phyloP scores from a whole-genome alignment of 805 yeast genomes.

The Nakazawaea pomicola region DNA sequence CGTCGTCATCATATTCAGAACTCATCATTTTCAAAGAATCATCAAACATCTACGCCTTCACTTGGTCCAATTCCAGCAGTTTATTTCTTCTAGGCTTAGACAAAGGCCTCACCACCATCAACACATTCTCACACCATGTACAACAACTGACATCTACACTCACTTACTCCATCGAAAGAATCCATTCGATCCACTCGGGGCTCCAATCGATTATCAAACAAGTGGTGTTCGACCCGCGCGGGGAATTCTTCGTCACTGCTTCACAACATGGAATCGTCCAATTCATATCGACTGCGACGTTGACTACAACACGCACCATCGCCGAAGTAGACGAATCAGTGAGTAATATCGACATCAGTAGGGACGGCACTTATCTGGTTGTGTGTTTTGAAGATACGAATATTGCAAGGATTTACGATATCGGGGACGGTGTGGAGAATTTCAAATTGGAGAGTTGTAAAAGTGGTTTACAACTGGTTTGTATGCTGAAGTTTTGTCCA shows the following conservation, averaged over 20 bases:
- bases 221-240: slow-evolving; percentile 33
- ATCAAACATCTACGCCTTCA: slow-evolving; percentile 32
- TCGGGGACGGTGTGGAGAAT: slow-evolving; percentile 27
- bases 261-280: slow-evolving; percentile 43
- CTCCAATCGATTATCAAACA: slow-evolving; percentile 33
- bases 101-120: slow-evolving; percentile 29
- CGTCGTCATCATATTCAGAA: slow-evolving; percentile 26
- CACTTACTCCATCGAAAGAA: slow-evolving; percentile 5
- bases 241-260: slow-evolving; percentile 35
- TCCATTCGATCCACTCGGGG: slow-evolving; percentile 7
- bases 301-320: slow-evolving; percentile 29
- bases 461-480: slow-evolving; percentile 12
- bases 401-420: slow-evolving; percentile 31
- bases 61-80: slow-evolving; percentile 28
- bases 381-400: slow-evolving; percentile 37
- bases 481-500: slow-evolving; percentile 12
- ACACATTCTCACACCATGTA: slow-evolving; percentile 17
- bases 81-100: slow-evolving; percentile 32
- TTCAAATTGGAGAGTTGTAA: slow-evolving; percentile 14
- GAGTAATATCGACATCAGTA: slow-evolving; percentile 28
- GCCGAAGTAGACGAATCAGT: slow-evolving; percentile 38
- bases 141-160: not conserved
- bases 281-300: slow-evolving; percentile 30
- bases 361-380: slow-evolving; percentile 34
- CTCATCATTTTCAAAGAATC: slow-evolving; percentile 19